Base-by-base conservation (phyloP, 495 filamentous ascomycete species). In the Lichenothelia convexa region DNA sequence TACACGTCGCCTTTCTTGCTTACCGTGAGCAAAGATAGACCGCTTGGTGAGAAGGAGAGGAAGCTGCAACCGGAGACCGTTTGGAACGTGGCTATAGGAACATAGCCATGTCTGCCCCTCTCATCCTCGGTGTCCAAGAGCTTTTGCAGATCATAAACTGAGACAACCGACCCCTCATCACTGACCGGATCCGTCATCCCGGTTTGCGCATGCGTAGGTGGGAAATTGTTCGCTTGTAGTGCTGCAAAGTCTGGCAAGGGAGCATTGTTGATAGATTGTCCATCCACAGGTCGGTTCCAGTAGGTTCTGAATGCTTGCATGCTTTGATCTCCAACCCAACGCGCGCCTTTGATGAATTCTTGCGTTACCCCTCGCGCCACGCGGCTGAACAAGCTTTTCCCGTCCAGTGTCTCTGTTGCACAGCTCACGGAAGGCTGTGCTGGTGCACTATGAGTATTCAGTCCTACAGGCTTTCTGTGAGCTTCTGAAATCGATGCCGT, bases 1-100 rank as follows among this genome's bases (percentile, higher is more conserved):
- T 91, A 75, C 3, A 89, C 71, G 48, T 97, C 89, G 7, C 89
- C 89, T 45, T 93, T 94, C 45, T 70, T 78, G 53, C 79, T 94
- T 13, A 80, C 86, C 1, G 81, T 95, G 42, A 97, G 71, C 7
- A 97, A 61, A 50, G 73, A 71, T 2, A 93, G 57, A 2, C 87
- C 87, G 31, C 70, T 78, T 0, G 89, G 86, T 30, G 85, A 75
- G 36, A 97, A 80, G 0, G 86, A 91, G 16, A 97, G 55, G 49
- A 80, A 86, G 53, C 89, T 94, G 55, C 85, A 93, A 17, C 89
- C 89, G 34, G 78, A 70, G 5, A 78, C 77, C 4, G 80, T 64
- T 16, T 72, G 69, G 45, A 95, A 93, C 0, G 83, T 87, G 5
- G 80, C 75, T 31, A 84, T 52, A 2, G 84, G 80, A 34, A 73